Evolutionary conservation across 495 filamentous ascomycete genomes (phyloP), one percentile per base, ranked within the genome.

Genomic region (Penicillium fimorum): DNA sequence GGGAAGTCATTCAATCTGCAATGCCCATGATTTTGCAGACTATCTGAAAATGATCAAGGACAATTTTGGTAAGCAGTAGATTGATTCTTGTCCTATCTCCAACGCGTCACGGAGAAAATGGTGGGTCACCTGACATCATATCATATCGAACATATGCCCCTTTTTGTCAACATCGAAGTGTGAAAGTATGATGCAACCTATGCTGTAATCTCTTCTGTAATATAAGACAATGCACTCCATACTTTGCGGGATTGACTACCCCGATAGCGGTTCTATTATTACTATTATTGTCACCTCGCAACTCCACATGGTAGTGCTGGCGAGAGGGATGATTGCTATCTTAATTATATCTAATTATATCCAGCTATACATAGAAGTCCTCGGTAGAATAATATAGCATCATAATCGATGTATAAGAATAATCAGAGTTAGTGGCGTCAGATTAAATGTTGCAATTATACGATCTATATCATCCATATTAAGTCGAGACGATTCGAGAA

Each of bases 81-180:
- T 38, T 50, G 12, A 24, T 32, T 4, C 1, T 13, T 29, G 17
- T 12, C 15, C 15, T 20, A 18, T 53, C 29, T 40, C 25, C 22
- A 30, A 24, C 27, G 50, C 11, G 50, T 30, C 17, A 35, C 9
- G 48, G 12, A 32, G 24, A 18, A 46, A n/a, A 18, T 2, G 18
- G 52, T 20, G 25, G 52, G 52, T 54, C 52, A 54, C 52, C 22
- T 54, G 52, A 54, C 42, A 25, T 47, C 38, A 27, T 30, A 5
- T 43, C 12, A 24, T 27, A 27, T 27, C 20, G 3, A 18, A 43
- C 41, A 24, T 20, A 29, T 20, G 4, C 30, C 47, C 47, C 27
- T 47, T 47, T 47, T 47, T 33, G 12, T 27, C 25, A 41, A 41
- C 17, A 41, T n/a, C 17, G 13, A n/a, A 15, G 38, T 42, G 10